Evolutionary conservation across 768 basidiomycete species (phyloP), one percentile per base, ranked within the genome.

Genomic region (Termitomyces sp.): DNA sequence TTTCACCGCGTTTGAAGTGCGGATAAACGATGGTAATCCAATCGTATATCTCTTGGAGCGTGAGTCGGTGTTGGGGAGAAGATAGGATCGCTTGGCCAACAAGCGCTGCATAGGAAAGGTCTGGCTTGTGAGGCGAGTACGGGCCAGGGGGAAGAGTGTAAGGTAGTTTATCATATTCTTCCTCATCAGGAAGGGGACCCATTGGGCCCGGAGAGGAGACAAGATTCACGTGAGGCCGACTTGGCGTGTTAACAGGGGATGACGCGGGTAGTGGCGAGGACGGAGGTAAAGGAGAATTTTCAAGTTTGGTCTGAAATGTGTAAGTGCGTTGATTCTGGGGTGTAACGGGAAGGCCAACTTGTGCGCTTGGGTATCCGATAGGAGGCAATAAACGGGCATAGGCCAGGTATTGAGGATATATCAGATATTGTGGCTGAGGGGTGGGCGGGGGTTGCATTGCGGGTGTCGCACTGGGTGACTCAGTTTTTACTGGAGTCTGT

Each of bases 1-100:
- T 83, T 64, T 98, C 94, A 21, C 89, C 88, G 56, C 90, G 87
- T 71, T 93, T 92, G 74, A 92, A 99, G 67, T 87, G 86, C 7
- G 97, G 95, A 71, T 94, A 95, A 9, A 91, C 91, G 42, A 89
- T 90, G 46, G 91, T 92, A 65, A 99, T 95, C 82, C 84, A 99
- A 67, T 91, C 87, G 66, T 98, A 98, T 61, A 99, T 97, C 68
- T 98, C 94, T 68, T 95, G 91, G 26, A 98, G 78, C 2, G 93
- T 93, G 51, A 98, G 84, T 52, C 89, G 86, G 63, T 90, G 88
- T 30, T 87, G 83, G 1, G 84, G 80, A 3, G 91, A 92, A 28
- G 92, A 88, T 60, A 96, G 77, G 58, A 99, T 85, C 14, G 96
- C 95, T 64, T 96, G 94, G 1, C 96, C 96, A 60, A 98, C 94